These are phyloP conservation scores for Kwoniella botswanensis DNA, from an alignment of 768 basidiomycete genomes.

Conservation along the genomic window DNA sequence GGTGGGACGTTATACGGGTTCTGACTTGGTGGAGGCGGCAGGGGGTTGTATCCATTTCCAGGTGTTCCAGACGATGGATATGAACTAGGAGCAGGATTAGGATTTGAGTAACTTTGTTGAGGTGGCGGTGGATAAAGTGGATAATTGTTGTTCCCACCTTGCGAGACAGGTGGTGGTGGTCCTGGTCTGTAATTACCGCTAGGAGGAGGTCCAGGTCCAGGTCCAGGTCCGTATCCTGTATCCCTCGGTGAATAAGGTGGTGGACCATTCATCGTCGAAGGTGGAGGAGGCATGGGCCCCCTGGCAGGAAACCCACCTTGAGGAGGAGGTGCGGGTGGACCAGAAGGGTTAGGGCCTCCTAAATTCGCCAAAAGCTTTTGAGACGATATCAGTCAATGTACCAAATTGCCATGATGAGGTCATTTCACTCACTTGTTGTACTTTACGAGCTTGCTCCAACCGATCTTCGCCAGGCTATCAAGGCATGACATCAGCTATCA, in stretches of 20 bases:
- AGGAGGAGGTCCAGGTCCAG: slow-evolving; percentile 7
- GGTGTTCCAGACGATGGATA: slow-evolving; percentile 5
- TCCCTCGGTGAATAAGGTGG: slow-evolving; percentile 12
- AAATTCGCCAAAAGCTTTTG: slow-evolving; percentile 22
- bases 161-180: neutral
- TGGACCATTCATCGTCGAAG: neutral
- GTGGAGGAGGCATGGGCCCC: slow-evolving; percentile 8
- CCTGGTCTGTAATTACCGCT: neutral
- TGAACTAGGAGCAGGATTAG: too few relatives aligned
- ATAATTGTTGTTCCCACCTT: neutral
- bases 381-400: neutral
- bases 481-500: neutral
- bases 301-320: neutral
- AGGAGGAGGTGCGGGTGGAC: slow-evolving; percentile 5
- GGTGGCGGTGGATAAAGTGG: slow-evolving; percentile 5
- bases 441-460: slow-evolving; percentile 68
- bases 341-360: slow-evolving; percentile 1
- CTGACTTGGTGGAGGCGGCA: slow-evolving; percentile 3
- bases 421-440: slow-evolving; percentile 40
- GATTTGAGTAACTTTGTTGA: neutral
- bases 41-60: neutral
- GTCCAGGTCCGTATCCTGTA: neutral
- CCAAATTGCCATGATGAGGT: neutral
- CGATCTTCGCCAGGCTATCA: slow-evolving; percentile 68
- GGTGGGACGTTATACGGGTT: slow-evolving; percentile 9